Percentiles rank a stretch among this genome's conserved stretches.
Conservation (phyloP, 352 stramenopile genomes). For the Globisporangium ultimum region DNA sequence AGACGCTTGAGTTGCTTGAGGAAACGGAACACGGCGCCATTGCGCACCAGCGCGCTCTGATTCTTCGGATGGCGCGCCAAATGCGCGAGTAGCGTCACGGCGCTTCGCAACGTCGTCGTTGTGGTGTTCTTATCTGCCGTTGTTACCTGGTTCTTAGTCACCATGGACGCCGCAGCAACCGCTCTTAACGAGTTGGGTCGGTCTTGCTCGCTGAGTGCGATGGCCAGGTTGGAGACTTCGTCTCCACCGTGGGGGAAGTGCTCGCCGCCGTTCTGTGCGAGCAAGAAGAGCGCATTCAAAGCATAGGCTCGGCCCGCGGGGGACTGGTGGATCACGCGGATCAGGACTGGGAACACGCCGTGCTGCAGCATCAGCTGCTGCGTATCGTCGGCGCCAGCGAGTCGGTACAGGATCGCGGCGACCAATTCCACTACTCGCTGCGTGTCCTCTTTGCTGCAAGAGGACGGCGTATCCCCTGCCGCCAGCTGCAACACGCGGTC, state of each 20-base stretch:
- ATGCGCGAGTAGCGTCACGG: conserved; percentile 57
- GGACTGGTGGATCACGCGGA: conserved; percentile 46
- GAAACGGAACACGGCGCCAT: conserved; percentile 58
- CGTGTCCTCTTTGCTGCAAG: too few relatives aligned
- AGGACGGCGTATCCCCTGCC: neutral
- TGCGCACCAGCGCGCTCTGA: conserved; percentile 42
- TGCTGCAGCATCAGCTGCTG: conserved; percentile 29
- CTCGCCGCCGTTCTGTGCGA: conserved; percentile 35
- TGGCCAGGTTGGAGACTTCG: conserved; percentile 40
- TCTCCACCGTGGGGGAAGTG: conserved; percentile 66
- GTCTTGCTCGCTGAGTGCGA: conserved; percentile 34
- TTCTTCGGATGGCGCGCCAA: conserved; percentile 60
- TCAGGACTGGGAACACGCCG: conserved; percentile 46
- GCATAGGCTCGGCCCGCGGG: conserved; percentile 36
- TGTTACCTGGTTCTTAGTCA: neutral
- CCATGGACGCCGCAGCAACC: neutral
- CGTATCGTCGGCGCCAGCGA: conserved; percentile 22
- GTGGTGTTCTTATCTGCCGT: neutral
- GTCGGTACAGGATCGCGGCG: conserved; percentile 53
- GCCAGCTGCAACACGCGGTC: conserved; percentile 39
- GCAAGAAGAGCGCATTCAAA: conserved; percentile 53
- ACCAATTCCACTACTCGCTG: conserved; percentile 44
- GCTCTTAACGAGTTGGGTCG: neutral
- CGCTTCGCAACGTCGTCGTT: conserved; percentile 25
- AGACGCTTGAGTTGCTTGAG: conserved; percentile 44